These are phyloP conservation scores for Craterostigma plantagineum DNA, from an alignment of 257 asterid species.

Conservation along the genomic window DNA sequence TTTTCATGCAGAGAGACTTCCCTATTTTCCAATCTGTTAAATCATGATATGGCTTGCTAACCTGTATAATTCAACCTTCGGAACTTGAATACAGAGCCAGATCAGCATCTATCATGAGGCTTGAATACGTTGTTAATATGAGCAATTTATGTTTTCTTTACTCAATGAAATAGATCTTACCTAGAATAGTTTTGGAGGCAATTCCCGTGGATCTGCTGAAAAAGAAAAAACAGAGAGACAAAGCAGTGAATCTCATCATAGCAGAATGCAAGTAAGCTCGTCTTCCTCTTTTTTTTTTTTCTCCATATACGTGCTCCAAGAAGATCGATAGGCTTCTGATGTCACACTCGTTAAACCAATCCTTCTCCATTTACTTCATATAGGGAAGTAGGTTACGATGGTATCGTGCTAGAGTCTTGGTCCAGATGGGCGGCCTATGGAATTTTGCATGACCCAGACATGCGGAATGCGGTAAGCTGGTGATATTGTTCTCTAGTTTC, in stretches of 20 bases:
- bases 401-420: slow-evolving; percentile 95
- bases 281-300: slow-evolving; percentile 9
- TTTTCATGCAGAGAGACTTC: too few species aligned
- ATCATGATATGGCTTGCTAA: too few species aligned
- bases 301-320: slow-evolving; percentile 1
- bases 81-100: too few species aligned
- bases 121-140: too few species aligned
- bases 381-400: slow-evolving; percentile 89
- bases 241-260: slow-evolving; percentile 45
- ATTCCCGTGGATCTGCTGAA: slow-evolving; percentile 54
- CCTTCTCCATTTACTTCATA: slow-evolving; percentile 6
- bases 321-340: too few species aligned
- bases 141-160: neutral
- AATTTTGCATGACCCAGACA: slow-evolving; percentile 62
- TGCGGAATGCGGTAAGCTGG: slow-evolving; percentile 42
- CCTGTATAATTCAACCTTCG: too few species aligned
- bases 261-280: slow-evolving; percentile 65
- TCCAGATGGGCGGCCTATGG: slow-evolving; percentile 94
- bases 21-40: too few species aligned
- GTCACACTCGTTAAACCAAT: too few species aligned
- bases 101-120: too few species aligned
- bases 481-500: neutral
- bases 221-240: slow-evolving; percentile 50
- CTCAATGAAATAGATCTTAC: slow-evolving; percentile 38
- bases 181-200: slow-evolving; percentile 82